Base-by-base conservation (phyloP, 257 asterid species). In the Gardenia jasminoides region DNA sequence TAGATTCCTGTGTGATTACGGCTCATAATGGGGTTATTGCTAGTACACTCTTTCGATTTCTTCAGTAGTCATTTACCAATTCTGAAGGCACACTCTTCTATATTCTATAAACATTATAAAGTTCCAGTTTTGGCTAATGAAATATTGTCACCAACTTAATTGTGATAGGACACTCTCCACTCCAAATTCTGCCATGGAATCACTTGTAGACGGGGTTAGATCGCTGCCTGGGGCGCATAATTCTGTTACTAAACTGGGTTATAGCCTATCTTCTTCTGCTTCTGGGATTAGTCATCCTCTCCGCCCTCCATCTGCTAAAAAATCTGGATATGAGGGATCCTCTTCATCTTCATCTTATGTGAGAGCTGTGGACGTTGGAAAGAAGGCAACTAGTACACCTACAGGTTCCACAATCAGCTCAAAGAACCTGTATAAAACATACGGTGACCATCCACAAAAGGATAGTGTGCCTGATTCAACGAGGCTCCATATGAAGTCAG, bases 131-230 rank as follows among this genome's bases (percentile, higher is more conserved):
- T 81, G 79, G 81, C 68, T 79, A 17, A 70, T 72, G 67, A 88
- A 70, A 47, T 83, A 67, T 67, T 80, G 81, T 61, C 68, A 59
- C 76, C 65, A 64, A 48, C 77, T 84, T 59, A 52, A 79, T 76
- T 82, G 67, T 79, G 79, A 56, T 72, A 28, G 85, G 41, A 79
- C 86, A 87, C 88, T 65, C 80, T 59, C 78, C 30, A 85, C 84
- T 90, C 84, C 85, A 43, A 84, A 76, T 80, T 83, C 76, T 67
- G 33, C 89, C 13, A 86, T 90, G 87, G 96, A 90, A 67, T 87
- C 95, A 75, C 90, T 92, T 70, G 92, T 83, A 20, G 92, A 90
- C 73, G 97, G 89, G 71, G 82, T 91, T 82, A 87, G 86, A 81
- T 79, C 95, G 43, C 82, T 91, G 79, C 86, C 90, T 30, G 83